Evolutionary conservation across 495 filamentous ascomycete genomes (phyloP), one percentile per base, ranked within the genome.

Genomic region (Podospora pseudocomata): DNA sequence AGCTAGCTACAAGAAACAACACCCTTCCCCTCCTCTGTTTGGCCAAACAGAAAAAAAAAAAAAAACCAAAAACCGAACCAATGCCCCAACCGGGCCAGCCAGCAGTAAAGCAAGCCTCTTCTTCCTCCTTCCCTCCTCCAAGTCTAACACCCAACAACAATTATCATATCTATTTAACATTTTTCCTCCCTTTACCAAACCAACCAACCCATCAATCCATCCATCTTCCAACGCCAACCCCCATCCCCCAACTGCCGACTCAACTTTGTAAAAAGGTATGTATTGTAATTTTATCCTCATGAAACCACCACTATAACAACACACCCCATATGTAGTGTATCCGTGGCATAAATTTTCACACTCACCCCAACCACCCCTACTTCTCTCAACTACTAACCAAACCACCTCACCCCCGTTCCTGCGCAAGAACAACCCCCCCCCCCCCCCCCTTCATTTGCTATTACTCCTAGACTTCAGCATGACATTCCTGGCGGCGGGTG

Each of bases 391-490:
- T 49, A 13, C 9, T 49, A 32, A 32, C 30, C 30, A 32, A 32
- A 5, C 30, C 30, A 5, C 30, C 1, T 7, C 30, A 4, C 30
- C 3, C 30, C 30, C 39, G 7, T 16, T 49, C 39, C 39, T 13
- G 9, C 39, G 39, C 15, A 49, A 49, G 15, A 11, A 49, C 2
- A 39, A 39, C 2, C 34, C 34, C 34, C 11, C 34, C 34, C 0
- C 11, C 11, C 34, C 0, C 34, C 39, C 55, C 23, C 23, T 4
- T 63, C 30, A 63, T n/a, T 53, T 39, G 64, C 67, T 69, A 54
- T 57, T 65, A 61, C 61, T 67, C 39, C 64, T 67, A 20, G 57
- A 20, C 64, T 61, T 68, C 59, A 68, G 15, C 49, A 62, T 32
- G 49, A 19, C 54, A 11, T 65, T 67, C 67, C 49, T 30, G 1